Base-by-base conservation (phyloP, 306 rosid genomes). In the Vigna angularis region DNA sequence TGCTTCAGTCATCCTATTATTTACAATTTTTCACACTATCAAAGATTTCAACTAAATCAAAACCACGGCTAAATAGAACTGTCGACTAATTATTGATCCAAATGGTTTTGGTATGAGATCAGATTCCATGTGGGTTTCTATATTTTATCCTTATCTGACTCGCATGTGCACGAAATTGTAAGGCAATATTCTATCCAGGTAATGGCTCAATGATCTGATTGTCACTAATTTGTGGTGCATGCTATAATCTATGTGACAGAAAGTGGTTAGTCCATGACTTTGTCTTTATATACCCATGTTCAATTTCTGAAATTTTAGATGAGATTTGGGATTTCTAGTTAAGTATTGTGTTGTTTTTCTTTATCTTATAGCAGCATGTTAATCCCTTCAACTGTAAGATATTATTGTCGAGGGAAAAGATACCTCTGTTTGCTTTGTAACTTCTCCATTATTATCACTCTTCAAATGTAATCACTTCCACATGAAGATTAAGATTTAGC, bases 401-500 rank as follows among this genome's bases (percentile, higher is more conserved):
- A 18, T 18, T 9, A 64, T 65, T 65, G 30, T 9, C 4, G 9
- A n/a, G 9, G 70, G 51, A 65, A 65, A 65, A 17, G 1, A 0
- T 44, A 44, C 53, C 20, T 42, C 6, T 66, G 53, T 44, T 66
- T 66, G 5, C 1, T 42, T 20, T 18, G 18, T 11, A 5, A 20
- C n/a, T 11, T 42, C 36, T 32, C 22, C 12, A 44, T 18, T 44
- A 44, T 42, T 42, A 20, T 40, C 8, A 7, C 9, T 7, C 8
- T 6, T 36, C 42, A 36, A 40, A 40, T 40, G 9, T 40, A 40
- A 40, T 7, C 45, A 7, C 45, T 40, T 40, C 45, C 9, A 20
- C 51, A 66, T 40, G 16, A 61, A 61, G 70, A 17, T 20, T 40
- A 10, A 34, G 71, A 40, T 66, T 66, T n/a, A 15, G 49, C 65